A percentile compares a stretch with the other conserved stretches of the same genome.
Evolutionary conservation across 2,329 filamentous ascomycete genomes (phyloP).

Genomic region (Fusarium austroafricanum): DNA sequence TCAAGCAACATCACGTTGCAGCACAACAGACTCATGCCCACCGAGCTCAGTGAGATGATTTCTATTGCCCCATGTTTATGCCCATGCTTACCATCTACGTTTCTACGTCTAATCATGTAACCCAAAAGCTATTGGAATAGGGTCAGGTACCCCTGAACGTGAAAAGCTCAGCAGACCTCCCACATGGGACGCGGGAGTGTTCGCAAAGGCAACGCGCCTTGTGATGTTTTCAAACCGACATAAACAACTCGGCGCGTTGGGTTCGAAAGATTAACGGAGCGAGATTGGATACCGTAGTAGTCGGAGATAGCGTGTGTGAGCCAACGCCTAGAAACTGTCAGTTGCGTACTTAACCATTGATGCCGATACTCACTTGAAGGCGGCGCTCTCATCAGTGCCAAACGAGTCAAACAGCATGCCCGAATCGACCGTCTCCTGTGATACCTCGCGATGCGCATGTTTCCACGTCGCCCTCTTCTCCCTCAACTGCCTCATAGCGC

Average conservation of each 20-base stretch:
- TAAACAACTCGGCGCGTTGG: slow-evolving; percentile 84
- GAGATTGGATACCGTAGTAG: slow-evolving; percentile 91
- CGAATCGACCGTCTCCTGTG: slow-evolving; percentile 69
- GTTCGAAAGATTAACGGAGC: slow-evolving; percentile 78
- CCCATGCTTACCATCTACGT: slow-evolving; percentile 36
- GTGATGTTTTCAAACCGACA: slow-evolving; percentile 73
- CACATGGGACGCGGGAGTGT: slow-evolving; percentile 71
- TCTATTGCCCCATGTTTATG: slow-evolving; percentile 33
- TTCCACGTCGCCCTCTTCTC: slow-evolving; percentile 58
- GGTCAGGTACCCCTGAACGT: not conserved
- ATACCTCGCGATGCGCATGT: slow-evolving; percentile 62
- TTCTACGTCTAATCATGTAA: slow-evolving; percentile 27
- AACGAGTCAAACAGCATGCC: slow-evolving; percentile 83
- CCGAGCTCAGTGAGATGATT: slow-evolving; percentile 28
- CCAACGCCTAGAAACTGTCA: slow-evolving; percentile 74
- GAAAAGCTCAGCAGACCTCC: slow-evolving; percentile 63
- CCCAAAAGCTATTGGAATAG: slow-evolving; percentile 1
- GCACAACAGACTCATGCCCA: slow-evolving; percentile 30
- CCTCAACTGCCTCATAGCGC: slow-evolving; percentile 62
- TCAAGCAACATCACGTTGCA: slow-evolving; percentile 13
- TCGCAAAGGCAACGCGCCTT: slow-evolving; percentile 44
- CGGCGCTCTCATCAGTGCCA: slow-evolving; percentile 78
- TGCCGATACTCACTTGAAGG: slow-evolving; percentile 76
- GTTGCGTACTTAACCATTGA: not conserved
- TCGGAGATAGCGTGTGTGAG: slow-evolving; percentile 91